phyloP scores from a whole-genome alignment of 768 basidiomycete genomes.

The Boletus rubescentipes region DNA sequence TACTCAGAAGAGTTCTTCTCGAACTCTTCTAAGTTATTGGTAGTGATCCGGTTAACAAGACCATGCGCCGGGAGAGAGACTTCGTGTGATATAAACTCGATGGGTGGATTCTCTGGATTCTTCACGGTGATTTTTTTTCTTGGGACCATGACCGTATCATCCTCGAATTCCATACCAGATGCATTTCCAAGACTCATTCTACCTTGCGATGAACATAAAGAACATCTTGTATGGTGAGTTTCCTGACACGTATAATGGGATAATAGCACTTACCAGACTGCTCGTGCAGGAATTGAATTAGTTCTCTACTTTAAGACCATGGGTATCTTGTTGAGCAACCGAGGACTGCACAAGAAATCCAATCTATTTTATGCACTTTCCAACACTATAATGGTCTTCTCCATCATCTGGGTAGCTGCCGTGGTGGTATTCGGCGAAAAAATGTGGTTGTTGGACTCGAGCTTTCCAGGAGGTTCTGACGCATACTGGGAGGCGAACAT shows the following conservation, averaged over 20 bases:
- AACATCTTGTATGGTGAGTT: constrained; percentile 26
- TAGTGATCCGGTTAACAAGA: too few species aligned
- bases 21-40: too few species aligned
- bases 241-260: neutral
- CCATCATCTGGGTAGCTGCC: constrained; percentile 30
- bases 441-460: constrained; percentile 36
- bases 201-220: constrained; percentile 16
- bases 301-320: constrained; percentile 27
- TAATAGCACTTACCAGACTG: neutral
- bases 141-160: too few species aligned
- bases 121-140: too few species aligned
- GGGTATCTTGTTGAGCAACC: constrained; percentile 1
- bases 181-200: constrained; percentile 15
- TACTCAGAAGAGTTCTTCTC: too few species aligned
- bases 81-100: too few species aligned
- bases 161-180: neutral
- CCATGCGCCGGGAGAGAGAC: too few species aligned
- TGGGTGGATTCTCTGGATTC: too few species aligned
- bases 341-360: constrained; percentile 2
- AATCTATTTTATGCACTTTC: constrained; percentile 24
- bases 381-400: constrained; percentile 26
- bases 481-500: constrained; percentile 30
- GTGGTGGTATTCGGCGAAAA: constrained; percentile 25
- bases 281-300: constrained; percentile 20
- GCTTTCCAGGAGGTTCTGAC: constrained; percentile 36